Percentiles rank a stretch among this genome's conserved stretches.
Evolutionary conservation across 345 rosid genomes (phyloP).

Genomic region (Conringia planisiliqua): DNA sequence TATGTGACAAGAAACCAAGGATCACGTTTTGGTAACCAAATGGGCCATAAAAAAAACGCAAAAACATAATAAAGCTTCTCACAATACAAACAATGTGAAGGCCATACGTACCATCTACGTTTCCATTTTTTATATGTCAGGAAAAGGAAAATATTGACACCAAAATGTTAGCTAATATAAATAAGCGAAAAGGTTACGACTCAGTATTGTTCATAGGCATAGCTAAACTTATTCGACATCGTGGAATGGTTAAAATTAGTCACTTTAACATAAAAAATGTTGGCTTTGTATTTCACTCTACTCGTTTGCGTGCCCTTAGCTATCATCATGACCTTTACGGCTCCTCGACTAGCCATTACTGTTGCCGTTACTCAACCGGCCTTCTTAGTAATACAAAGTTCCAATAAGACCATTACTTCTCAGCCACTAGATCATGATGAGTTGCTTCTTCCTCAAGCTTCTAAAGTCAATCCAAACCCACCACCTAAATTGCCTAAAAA

Average conservation of each 20-base stretch:
- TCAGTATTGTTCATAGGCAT: background rate
- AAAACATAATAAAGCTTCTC: background rate
- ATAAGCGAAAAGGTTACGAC: background rate
- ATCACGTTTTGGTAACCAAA: slow-evolving; percentile 18
- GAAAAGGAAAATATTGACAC: background rate
- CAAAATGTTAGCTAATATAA: background rate
- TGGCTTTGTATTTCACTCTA: slow-evolving; percentile 38
- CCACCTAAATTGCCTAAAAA: slow-evolving; percentile 37
- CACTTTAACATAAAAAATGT: slow-evolving; percentile 9
- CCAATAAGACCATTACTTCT: background rate
- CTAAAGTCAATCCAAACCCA: slow-evolving; percentile 34
- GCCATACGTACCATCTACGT: background rate
- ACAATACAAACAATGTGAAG: slow-evolving; percentile 27
- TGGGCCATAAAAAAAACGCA: background rate
- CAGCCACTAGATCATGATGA: slow-evolving; percentile 42
- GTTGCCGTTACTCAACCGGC: slow-evolving; percentile 15
- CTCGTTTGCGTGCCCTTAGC: slow-evolving; percentile 62
- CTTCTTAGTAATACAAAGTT: background rate
- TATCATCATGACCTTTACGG: slow-evolving; percentile 44
- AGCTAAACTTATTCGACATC: background rate
- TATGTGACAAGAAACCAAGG: background rate
- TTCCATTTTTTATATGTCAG: background rate
- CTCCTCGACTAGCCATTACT: slow-evolving; percentile 28
- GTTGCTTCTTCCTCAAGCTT: slow-evolving; percentile 42
- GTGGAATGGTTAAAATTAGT: background rate